Base-by-base conservation (phyloP, 2,329 filamentous ascomycete species). In the Fusarium anthophilum region DNA sequence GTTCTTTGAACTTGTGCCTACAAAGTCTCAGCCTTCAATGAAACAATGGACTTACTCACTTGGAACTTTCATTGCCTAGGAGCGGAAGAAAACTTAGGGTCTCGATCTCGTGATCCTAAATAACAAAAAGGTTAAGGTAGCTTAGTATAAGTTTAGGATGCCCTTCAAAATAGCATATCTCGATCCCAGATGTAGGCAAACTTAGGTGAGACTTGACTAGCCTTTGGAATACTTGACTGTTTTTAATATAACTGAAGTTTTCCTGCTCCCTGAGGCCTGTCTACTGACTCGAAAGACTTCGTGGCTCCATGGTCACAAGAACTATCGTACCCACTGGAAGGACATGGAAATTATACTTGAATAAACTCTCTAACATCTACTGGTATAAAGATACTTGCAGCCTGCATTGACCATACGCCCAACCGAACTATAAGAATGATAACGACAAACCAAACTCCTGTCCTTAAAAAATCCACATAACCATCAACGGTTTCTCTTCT, bases 321-420 rank as follows among this genome's bases (percentile, higher is more conserved):
- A 43, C 45, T 15, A 18, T 38, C 17, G 54, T 38, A 28, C 14
- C 32, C 32, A 35, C 30, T 32, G 54, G 24, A 26, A 54, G 51
- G 58, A 47, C 24, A 35, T 58, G 32, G 9, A 62, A 39, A 32
- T 22, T 35, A 22, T 63, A 50, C 60, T 55, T 38, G 45, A 48
- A 71, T 56, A 32, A 66, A 28, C 53, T 47, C 32, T 47, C 32
- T 51, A 50, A 18, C 30, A 28, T 70, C 45, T 61, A 37, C 44
- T 32, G 41, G 18, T 53, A 43, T 71, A 63, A 71, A 41, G 50
- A 60, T 71, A 60, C 50, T 66, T 58, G 37, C 41, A 62, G 56
- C 24, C 47, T 48, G 41, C 51, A 48, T 47, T 35, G 50, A 48
- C 37, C 62, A 70, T 64, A 45, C 45, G 47, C 22, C 43, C 51